These are phyloP conservation scores for Suhomyces sp. DNA, from an alignment of 805 yeast species.

Conservation along the genomic window DNA sequence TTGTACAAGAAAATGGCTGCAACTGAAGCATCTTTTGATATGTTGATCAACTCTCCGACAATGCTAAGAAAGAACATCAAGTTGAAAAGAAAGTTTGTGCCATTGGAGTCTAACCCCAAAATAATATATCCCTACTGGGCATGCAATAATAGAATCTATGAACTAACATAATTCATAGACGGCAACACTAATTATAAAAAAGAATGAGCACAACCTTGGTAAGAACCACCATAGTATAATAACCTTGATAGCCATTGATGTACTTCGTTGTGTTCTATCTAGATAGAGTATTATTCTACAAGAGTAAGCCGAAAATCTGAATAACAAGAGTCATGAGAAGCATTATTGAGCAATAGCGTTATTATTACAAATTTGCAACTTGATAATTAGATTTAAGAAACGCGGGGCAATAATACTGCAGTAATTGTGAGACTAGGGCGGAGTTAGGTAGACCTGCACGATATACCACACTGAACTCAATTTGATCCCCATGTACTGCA, in stretches of 20 bases:
- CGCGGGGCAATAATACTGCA: neutral
- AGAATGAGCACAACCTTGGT: no score
- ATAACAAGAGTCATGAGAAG: neutral
- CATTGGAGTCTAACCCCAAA: neutral
- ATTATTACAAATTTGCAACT: no score
- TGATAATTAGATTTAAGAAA: no score
- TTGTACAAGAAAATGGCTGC: slow-evolving; percentile 5
- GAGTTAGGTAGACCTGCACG: no score
- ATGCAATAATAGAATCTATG: neutral
- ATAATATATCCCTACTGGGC: neutral
- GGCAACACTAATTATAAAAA: neutral
- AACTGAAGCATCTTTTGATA: slow-evolving; percentile 4
- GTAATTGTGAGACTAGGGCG: no score
- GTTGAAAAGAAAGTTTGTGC: neutral
- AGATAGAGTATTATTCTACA: no score
- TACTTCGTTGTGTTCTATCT: no score
- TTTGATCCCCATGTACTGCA: neutral
- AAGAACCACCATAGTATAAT: no score
- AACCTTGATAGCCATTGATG: no score
- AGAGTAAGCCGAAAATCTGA: neutral
- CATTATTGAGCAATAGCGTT: neutral
- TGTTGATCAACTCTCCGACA: neutral
- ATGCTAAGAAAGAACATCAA: neutral
- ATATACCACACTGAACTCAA: no score
- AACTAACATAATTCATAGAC: neutral